Evolutionary conservation across 192 early-diverging fungal species (phyloP).

Genomic region (Coemansia sp.): DNA sequence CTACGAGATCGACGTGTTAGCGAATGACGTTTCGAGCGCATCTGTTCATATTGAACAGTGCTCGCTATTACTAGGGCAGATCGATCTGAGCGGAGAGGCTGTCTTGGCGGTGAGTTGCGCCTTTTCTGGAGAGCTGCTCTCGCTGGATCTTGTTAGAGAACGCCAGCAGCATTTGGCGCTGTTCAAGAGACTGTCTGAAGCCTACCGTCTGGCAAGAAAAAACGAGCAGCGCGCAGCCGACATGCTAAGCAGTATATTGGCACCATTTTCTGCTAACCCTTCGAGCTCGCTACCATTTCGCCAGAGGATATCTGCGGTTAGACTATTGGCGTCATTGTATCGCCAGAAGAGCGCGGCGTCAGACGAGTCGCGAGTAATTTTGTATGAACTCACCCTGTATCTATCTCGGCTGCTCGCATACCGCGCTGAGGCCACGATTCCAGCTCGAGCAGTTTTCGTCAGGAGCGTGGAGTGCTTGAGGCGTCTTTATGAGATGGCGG

Average conservation of each 20-base stretch:
- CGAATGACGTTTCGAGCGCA: slow-evolving; percentile 16
- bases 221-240: slow-evolving; percentile 9
- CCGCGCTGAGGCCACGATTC: background rate
- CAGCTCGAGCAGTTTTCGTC: slow-evolving; percentile 8
- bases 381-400: slow-evolving; percentile 35
- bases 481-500: slow-evolving; percentile 8
- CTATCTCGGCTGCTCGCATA: slow-evolving; percentile 18
- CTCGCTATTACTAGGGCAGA: background rate
- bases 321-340: slow-evolving; percentile 30
- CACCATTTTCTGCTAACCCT: background rate
- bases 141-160: slow-evolving; percentile 14
- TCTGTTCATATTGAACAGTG: slow-evolving; percentile 15
- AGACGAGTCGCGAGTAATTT: slow-evolving; percentile 12
- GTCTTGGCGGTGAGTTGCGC: slow-evolving; percentile 15
- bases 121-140: slow-evolving; percentile 27
- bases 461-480: slow-evolving; percentile 23
- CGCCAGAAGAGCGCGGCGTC: background rate
- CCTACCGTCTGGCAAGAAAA: slow-evolving; percentile 13
- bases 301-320: slow-evolving; percentile 27
- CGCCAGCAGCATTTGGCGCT: slow-evolving; percentile 17
- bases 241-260: background rate
- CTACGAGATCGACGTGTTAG: slow-evolving; percentile 27
- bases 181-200: slow-evolving; percentile 20
- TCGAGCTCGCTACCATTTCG: slow-evolving; percentile 16
- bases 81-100: background rate